Evolutionary conservation across 164 flowering plant species (phyloP).

Genomic region (Piper betle): DNA sequence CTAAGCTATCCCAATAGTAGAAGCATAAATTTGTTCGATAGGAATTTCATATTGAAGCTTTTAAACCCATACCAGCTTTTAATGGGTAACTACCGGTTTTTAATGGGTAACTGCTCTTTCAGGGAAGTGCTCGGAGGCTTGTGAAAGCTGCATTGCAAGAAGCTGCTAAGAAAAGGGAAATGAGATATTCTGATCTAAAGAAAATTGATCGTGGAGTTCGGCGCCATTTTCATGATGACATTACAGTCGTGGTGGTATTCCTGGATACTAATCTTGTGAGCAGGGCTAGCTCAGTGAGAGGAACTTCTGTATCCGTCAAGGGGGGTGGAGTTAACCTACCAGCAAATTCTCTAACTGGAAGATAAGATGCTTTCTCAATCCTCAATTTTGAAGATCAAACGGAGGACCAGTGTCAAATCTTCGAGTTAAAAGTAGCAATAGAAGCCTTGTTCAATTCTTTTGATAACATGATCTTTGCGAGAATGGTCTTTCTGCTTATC

Average conservation of each 20-base stretch:
- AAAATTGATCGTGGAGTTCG: constrained; percentile 78
- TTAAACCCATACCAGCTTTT: too few relatives aligned
- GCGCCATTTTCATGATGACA: constrained; percentile 75
- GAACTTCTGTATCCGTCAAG: constrained; percentile 33
- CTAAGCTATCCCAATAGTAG: too few relatives aligned
- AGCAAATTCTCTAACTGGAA: constrained; percentile 29
- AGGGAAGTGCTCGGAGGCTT: constrained; percentile 73
- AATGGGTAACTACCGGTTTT: too few relatives aligned
- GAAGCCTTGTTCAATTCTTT: too few relatives aligned
- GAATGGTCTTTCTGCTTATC: neutral
- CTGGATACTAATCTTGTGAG: constrained; percentile 44
- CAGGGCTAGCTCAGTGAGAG: constrained; percentile 33
- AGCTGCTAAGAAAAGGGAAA: constrained; percentile 82
- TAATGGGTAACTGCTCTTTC: constrained; percentile 16
- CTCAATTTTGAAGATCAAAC: too few relatives aligned
- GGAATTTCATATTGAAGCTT: too few relatives aligned
- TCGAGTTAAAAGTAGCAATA: too few relatives aligned
- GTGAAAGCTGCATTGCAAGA: constrained; percentile 71
- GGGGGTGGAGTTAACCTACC: constrained; percentile 43
- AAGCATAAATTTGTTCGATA: too few relatives aligned
- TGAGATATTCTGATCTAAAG: constrained; percentile 64
- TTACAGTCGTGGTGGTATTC: constrained; percentile 50
- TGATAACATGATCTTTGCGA: neutral
- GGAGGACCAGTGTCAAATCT: too few relatives aligned
- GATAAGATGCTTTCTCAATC: too few relatives aligned